Conservation (phyloP, 306 rosid species). For the Benincasa hispida region DNA sequence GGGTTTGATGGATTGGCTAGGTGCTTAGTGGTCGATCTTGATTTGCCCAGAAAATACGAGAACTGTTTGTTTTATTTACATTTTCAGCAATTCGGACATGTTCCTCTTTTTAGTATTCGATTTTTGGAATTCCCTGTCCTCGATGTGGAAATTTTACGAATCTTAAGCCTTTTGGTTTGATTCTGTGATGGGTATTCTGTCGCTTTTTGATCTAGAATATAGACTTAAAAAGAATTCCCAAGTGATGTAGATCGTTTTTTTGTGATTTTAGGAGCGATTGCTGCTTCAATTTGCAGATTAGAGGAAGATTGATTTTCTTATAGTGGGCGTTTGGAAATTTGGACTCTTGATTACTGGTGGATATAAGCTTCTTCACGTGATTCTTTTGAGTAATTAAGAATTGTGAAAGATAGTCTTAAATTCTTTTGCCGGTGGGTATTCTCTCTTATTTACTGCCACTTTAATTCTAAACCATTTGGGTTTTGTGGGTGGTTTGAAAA, state of each 20-base stretch:
- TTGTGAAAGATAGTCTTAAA: slow-evolving; percentile 3
- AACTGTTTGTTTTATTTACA: slow-evolving; percentile 4
- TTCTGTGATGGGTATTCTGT: slow-evolving; percentile 11
- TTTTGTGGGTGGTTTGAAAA: slow-evolving; percentile 9
- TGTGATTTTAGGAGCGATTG: slow-evolving; percentile 21
- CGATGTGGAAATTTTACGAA: neutral
- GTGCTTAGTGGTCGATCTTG: slow-evolving; percentile 13
- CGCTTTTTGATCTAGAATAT: slow-evolving; percentile 16
- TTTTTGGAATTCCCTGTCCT: neutral
- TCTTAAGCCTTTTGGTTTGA: slow-evolving; percentile 4
- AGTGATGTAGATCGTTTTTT: slow-evolving; percentile 13
- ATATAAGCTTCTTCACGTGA: slow-evolving; percentile 3
- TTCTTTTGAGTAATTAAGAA: neutral
- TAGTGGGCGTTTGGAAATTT: neutral
- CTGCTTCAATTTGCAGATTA: slow-evolving; percentile 23
- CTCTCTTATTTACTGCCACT: slow-evolving; percentile 15
- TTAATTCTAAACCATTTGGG: slow-evolving; percentile 6
- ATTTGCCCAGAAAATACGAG: slow-evolving; percentile 2
- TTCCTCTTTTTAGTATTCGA: neutral
- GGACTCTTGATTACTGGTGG: slow-evolving; percentile 11
- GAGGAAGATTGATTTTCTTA: slow-evolving; percentile 17
- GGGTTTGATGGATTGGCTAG: neutral
- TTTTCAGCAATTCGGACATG: neutral
- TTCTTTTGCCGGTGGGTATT: slow-evolving; percentile 20
- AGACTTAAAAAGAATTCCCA: slow-evolving; percentile 2